Base-by-base conservation (phyloP, 2,329 filamentous ascomycete genomes). In the Aspergillus pseudoglaucus region DNA sequence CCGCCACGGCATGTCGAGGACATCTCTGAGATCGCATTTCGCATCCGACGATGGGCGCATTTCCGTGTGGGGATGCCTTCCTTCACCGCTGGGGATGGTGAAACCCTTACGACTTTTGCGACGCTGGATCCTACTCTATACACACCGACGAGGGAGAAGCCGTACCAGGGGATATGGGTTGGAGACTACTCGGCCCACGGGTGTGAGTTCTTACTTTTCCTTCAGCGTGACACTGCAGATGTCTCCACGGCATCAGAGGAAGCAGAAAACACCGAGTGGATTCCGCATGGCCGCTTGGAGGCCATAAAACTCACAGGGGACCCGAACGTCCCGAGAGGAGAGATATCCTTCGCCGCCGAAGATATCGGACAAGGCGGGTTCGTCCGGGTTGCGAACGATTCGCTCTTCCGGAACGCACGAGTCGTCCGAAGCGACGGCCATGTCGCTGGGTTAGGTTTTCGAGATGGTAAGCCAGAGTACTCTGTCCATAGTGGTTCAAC, bases 261-360 rank as follows among this genome's bases (percentile, higher is more conserved):
- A 17, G 48, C 33, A 48, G 60, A 68, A n/a, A 71, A 78, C 15
- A 73, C 74, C 43, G 60, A 65, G 1, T 69, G 74, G 22, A 69
- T 71, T 12, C 71, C 81, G 1, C 82, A 87, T 55, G 88, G 89
- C 4, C 76, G 82, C 1, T 67, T 97, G 3, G 83, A 90, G 64
- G 91, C 87, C 0, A 83, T 96, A 61, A 97, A 97, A 65, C 72
- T 98, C 30, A 97, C 91, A 0, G 91, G 91, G 1, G 91, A 98
- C 60, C 82, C 85, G 0, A 94, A 96, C 56, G 83, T 97, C 12
- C 91, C 91, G 0, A 79, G 90, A 7, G 91, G 90, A 7, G 86
- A 96, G 65, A 82, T 84, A 56, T 88, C 87, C 0, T 96, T 95
- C 63, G 77, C 88, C 3, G 85, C 83, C 0, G 80, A 88, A 4